Evolutionary conservation across 345 rosid species (phyloP).

Genomic region (Linum lewisii): DNA sequence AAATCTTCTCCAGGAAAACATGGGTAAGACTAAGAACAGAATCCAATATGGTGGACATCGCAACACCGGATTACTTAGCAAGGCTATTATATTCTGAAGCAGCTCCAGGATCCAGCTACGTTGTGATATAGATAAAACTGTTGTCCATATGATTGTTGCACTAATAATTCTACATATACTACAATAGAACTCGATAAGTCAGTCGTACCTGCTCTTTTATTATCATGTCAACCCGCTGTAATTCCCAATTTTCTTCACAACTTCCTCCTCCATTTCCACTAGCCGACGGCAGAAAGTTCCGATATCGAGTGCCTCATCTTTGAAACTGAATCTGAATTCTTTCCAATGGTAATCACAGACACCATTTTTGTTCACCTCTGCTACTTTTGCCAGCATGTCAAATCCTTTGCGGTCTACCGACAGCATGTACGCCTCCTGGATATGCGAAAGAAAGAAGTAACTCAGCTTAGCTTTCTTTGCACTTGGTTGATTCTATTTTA

Average conservation of each 20-base stretch:
- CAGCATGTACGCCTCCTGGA: slow-evolving; percentile 54
- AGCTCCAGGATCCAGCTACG: too few relatives aligned
- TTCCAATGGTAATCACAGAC: slow-evolving; percentile 47
- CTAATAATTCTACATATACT: too few relatives aligned
- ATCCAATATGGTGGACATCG: too few relatives aligned
- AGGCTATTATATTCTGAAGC: too few relatives aligned
- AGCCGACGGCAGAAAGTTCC: slow-evolving; percentile 52
- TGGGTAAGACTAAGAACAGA: too few relatives aligned
- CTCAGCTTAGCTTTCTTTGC: background rate
- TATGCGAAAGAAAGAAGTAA: background rate
- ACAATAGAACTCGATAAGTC: too few relatives aligned
- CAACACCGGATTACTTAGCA: too few relatives aligned
- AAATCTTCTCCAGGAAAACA: too few relatives aligned
- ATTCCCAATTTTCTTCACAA: slow-evolving; percentile 43
- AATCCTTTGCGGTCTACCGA: slow-evolving; percentile 55
- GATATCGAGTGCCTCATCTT: slow-evolving; percentile 46
- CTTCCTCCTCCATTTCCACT: slow-evolving; percentile 64
- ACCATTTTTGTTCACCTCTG: slow-evolving; percentile 16
- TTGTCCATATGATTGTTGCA: too few relatives aligned
- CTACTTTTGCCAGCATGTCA: slow-evolving; percentile 50
- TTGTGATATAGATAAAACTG: too few relatives aligned
- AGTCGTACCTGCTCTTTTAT: too few relatives aligned
- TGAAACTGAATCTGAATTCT: slow-evolving; percentile 49
- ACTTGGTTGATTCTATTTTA: too few relatives aligned
- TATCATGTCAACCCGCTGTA: slow-evolving; percentile 45